Evolutionary conservation across 257 asterid genomes (phyloP), one percentile per base, ranked within the genome.

Genomic region (Solanum bulbocastanum): DNA sequence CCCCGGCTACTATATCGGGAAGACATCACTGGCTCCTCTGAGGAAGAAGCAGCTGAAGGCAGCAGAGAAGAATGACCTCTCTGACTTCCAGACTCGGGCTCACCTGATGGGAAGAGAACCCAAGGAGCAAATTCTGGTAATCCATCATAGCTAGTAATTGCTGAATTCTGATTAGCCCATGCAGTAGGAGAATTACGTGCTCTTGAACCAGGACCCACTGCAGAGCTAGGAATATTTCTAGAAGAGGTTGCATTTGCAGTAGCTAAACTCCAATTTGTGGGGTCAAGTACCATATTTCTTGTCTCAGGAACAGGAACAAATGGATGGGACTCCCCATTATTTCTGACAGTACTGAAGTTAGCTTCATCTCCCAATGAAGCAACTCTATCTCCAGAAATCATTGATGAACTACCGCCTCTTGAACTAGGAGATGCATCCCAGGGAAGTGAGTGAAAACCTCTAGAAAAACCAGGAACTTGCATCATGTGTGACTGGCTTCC

Each of bases 261-360:
- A 62, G 93, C 89, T 86, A 91, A 93, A 89, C 94, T 91, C 98
- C 98, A 95, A 83, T 90, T 93, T 30, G 95, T 90, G 86, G 94
- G 94, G 44, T 94, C 98, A 78, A 89, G 96, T 62, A 86, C 62
- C 83, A 87, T 37, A 87, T 87, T 91, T 92, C 95, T 91, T 6
- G 94, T 81, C 90, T 93, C 98, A 1, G 95, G 72, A 86, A 91
- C 90, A 66, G 96, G 81, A 78, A 87, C 91, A 66, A 89, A 91
- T 89, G 89, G 86, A 78, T 94, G 93, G 81, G 89, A 90, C 76
- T 93, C 97, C 4, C 86, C 90, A 88, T 86, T 92, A 87, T 88
- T 93, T 87, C 94, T 91, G 25, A 89, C 89, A 75, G 94, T 89
- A 90, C 98, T 90, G 66, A 83, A 89, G 84, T 72, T 89, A 52